Evolutionary conservation across 2,329 filamentous ascomycete species (phyloP), one percentile per base, ranked within the genome.

Genomic region (Fusarium guadeloupense): DNA sequence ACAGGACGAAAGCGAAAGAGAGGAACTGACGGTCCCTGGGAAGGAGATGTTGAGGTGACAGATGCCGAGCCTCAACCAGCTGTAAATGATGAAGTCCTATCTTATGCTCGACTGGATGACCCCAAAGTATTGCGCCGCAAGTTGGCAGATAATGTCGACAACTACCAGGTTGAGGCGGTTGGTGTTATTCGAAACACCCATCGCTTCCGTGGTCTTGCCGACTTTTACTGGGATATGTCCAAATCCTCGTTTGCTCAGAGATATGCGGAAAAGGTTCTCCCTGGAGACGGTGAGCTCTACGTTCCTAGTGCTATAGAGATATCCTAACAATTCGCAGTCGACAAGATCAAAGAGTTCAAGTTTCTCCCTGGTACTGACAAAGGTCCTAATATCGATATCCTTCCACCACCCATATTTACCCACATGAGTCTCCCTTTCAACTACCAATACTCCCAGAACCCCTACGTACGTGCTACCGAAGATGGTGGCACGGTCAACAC

Each of bases 1-100:
- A 97, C 93, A 3, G 93, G 93, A 4, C 85, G 92, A 57, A 96
- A 91, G 76, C 85, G 93, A 54, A 97, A 93, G 77, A 83, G 89
- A 66, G 93, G 92, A n/a, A 87, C 86, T 6, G 74, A 88, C 50
- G 89, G 82, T 5, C 87, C 89, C 0, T 94, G 87, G 71, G 76
- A 81, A 34, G 81, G 81, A 4, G 76, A 80, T 44, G 30, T 75
- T 6, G 70, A 78, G 12, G 61, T 76, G 14, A 40, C 71, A 3
- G 69, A 75, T 49, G 52, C 64, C 26, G 61, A 67, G 25, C 31
- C 54, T 23, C 43, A 59, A 2, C 16, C 49, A 4, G 14, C 47
- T 3, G 58, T 49, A 23, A 54, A 64, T 10, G 49, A 64, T 31
- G 61, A 72, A 16, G 75, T 81, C 13, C 71, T 66, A 38, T 85